Conservation (phyloP, 768 basidiomycete genomes). For the Suillus hirtellus region DNA sequence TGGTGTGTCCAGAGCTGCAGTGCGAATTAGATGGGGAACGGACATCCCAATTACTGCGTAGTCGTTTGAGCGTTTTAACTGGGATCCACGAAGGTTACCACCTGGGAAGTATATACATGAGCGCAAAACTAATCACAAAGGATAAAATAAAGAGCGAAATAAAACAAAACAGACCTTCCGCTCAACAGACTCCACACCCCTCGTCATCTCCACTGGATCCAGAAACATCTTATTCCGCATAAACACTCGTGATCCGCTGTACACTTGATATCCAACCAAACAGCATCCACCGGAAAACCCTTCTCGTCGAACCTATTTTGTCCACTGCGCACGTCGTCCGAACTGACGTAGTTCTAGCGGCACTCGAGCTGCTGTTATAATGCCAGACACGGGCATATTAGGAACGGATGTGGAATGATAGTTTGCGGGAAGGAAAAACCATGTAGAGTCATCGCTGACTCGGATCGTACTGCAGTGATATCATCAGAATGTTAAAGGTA, state of each 20-base stretch:
- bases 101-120: slow-evolving; percentile 44
- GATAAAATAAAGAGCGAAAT: neutral
- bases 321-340: slow-evolving; percentile 63
- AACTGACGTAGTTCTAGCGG: slow-evolving; percentile 95
- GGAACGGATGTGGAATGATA: no score
- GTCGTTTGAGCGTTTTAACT: slow-evolving; percentile 77
- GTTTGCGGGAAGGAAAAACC: no score
- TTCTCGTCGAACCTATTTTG: slow-evolving; percentile 80
- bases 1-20: no score
- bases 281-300: slow-evolving; percentile 92
- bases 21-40: no score
- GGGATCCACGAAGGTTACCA: slow-evolving; percentile 97
- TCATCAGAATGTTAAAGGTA: no score
- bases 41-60: slow-evolving; percentile 56
- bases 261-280: slow-evolving; percentile 98
- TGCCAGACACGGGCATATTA: no score
- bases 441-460: no score
- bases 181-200: slow-evolving; percentile 56
- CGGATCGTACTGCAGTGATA: no score
- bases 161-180: slow-evolving; percentile 64
- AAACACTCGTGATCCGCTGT: slow-evolving; percentile 30
- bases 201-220: no score
- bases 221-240: no score
- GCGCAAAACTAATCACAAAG: neutral
- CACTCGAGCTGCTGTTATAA: slow-evolving; percentile 46